Evolutionary conservation across 2,329 filamentous ascomycete genomes (phyloP).

Genomic region (Paraphoma chrysanthemicola): DNA sequence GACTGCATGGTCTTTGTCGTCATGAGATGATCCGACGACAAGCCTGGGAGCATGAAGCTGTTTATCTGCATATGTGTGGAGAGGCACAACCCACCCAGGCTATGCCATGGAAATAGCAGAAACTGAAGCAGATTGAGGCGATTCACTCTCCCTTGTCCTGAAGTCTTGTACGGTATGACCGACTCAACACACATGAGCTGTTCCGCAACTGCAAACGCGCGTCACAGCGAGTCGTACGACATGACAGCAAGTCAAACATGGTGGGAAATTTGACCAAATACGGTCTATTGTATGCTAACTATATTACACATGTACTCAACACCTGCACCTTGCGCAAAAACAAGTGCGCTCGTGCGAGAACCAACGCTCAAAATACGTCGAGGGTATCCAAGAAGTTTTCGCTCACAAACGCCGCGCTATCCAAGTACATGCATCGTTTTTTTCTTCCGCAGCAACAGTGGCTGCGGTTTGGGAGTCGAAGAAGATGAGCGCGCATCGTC

Average conservation of each 20-base stretch:
- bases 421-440: slow-evolving; percentile 3
- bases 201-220: neutral
- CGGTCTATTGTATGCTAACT: neutral
- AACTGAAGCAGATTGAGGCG: too few species aligned
- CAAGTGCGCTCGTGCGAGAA: too few species aligned
- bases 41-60: neutral
- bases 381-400: neutral
- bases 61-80: neutral
- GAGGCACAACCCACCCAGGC: too few species aligned
- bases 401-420: slow-evolving; percentile 2
- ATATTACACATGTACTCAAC: neutral
- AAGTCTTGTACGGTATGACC: neutral
- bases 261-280: neutral
- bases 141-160: too few species aligned
- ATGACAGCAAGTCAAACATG: neutral
- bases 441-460: neutral
- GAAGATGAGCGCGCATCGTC: neutral
- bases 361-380: too few species aligned
- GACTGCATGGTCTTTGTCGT: neutral
- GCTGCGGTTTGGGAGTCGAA: neutral
- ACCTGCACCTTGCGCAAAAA: neutral
- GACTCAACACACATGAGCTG: neutral
- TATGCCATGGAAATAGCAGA: too few species aligned
- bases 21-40: too few species aligned
- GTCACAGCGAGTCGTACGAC: too few species aligned